These are phyloP conservation scores for Candida frijolesensis DNA, from an alignment of 1,139 yeast genomes.

Conservation along the genomic window DNA sequence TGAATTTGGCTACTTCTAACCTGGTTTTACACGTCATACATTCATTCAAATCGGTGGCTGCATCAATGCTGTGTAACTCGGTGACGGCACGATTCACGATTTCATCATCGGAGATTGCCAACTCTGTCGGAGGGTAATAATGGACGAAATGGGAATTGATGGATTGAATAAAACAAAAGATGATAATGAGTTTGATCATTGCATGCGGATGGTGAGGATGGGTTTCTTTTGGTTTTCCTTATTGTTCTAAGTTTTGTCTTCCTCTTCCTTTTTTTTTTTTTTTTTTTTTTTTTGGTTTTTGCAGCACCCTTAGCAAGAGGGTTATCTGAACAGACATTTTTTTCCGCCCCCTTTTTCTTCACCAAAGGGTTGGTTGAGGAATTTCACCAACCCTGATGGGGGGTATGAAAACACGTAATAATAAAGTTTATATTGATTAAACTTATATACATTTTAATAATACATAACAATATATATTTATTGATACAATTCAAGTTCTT, in stretches of 20 bases:
- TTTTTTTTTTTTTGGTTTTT: not conserved
- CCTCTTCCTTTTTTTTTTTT: not conserved
- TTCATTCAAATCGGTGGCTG: slow-evolving; percentile 23
- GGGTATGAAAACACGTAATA: not conserved
- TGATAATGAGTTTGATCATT: slow-evolving; percentile 2
- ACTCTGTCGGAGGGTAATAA: slow-evolving; percentile 17
- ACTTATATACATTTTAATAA: not conserved
- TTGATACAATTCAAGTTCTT: not conserved
- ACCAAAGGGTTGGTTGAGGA: not conserved
- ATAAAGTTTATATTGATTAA: not conserved
- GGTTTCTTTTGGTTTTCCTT: not conserved
- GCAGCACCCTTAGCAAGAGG: not conserved
- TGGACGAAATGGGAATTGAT: slow-evolving; percentile 7
- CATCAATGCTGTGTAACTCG: slow-evolving; percentile 23
- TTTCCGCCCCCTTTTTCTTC: not conserved
- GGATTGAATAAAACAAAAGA: slow-evolving; percentile 4
- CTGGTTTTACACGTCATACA: slow-evolving; percentile 45
- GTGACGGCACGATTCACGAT: slow-evolving; percentile 18
- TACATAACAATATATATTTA: not conserved
- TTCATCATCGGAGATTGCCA: slow-evolving; percentile 17
- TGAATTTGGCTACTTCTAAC: slow-evolving; percentile 42
- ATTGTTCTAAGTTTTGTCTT: not conserved
- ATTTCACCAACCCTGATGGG: too few species aligned
- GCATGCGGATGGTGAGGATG: not conserved
- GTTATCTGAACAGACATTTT: not conserved